A percentile compares a stretch with the other conserved stretches of the same genome.
Evolutionary conservation across 345 rosid species (phyloP).

Genomic region (Eucalyptus coolabah): DNA sequence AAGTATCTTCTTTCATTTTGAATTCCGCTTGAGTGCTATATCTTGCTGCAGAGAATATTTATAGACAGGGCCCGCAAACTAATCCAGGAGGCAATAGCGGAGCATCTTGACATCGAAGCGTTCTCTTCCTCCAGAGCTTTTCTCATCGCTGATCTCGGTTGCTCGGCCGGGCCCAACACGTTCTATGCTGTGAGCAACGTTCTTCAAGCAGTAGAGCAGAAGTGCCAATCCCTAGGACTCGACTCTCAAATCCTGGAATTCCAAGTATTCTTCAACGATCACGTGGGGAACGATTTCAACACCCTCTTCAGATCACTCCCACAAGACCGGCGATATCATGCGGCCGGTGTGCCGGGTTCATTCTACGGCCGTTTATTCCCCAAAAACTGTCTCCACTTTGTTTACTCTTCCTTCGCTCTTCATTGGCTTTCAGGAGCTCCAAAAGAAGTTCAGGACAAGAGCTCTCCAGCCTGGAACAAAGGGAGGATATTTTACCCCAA

Average conservation of each 20-base stretch:
- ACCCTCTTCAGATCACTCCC: not conserved
- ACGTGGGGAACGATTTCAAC: not conserved
- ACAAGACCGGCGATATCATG: not conserved
- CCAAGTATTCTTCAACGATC: slow-evolving; percentile 6
- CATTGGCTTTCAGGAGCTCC: not conserved
- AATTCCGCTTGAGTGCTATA: not conserved
- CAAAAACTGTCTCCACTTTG: not conserved
- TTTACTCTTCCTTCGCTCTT: not conserved
- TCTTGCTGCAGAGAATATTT: no score
- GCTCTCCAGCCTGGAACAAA: no score
- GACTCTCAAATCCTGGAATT: not conserved
- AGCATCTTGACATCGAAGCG: no score
- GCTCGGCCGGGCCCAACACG: no score
- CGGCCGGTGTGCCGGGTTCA: not conserved
- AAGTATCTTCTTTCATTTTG: not conserved
- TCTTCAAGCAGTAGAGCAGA: not conserved
- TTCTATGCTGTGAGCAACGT: not conserved
- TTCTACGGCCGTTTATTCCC: not conserved
- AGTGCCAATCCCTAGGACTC: not conserved
- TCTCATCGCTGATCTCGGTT: no score
- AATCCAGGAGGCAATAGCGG: no score
- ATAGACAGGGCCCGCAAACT: no score
- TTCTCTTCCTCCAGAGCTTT: no score
- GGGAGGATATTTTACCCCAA: not conserved
- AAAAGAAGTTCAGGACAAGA: no score